Evolutionary conservation across 345 rosid species (phyloP), one percentile per base, ranked within the genome.

Genomic region (Pelargonium nanum): DNA sequence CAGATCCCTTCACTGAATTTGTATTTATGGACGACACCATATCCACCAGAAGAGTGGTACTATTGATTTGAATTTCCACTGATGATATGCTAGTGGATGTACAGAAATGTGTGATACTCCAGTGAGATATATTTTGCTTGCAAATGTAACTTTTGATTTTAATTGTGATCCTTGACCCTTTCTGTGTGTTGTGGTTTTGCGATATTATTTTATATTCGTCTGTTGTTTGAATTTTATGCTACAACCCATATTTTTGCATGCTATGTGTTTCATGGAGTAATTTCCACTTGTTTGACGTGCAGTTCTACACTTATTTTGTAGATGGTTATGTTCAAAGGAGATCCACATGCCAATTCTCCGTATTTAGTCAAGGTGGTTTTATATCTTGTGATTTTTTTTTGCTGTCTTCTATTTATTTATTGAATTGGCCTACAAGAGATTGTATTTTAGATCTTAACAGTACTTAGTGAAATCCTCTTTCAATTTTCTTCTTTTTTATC

Each of bases 271-370:
- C 87, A 53, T 56, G 60, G 65, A 75, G 84, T 88, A 86, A 86
- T 79, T 77, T 72, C 72, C 78, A 77, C 73, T 77, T 75, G 68
- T 73, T 86, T 88, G 91, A 89, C 89, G 68, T 85, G 93, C 88
- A 83, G 95, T 89, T 84, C 69, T 87, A 74, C 79, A 77, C 78
- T 91, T 86, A 72, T 84, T 83, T 84, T 93, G 92, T 83, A 87
- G 96, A 87, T 87, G 71, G 75, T 71, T 61, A 71, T 74, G 53
- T 73, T 77, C 58, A 87, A 82, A 74, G 96, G 84, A 71, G 88
- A 81, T 55, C 26, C 68, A 76, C 80, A 78, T 53, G 79, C 79
- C 54, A 83, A 83, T 74, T 84, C 96, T 74, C 81, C 92, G 4
- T 90, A 87, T 68, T 60, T 85, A 66, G 70, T 87, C 65, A 83